These are phyloP conservation scores for Castanea crenata DNA, from an alignment of 306 rosid species.

Conservation along the genomic window DNA sequence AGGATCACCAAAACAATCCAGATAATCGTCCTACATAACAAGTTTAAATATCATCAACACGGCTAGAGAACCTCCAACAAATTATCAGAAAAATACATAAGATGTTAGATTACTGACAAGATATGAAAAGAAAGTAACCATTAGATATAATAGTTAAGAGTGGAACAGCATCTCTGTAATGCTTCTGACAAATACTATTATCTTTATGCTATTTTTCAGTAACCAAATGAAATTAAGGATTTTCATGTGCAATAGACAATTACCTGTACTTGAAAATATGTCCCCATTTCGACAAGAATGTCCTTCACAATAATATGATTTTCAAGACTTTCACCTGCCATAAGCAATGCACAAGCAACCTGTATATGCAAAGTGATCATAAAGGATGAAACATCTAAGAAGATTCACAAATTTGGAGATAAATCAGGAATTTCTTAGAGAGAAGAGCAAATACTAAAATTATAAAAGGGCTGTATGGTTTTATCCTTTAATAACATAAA, in stretches of 20 bases:
- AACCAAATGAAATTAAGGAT: neutral
- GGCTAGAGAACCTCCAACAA: neutral
- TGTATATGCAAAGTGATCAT: conserved; percentile 12
- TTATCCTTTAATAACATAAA: neutral
- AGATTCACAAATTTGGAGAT: neutral
- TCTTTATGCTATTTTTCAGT: neutral
- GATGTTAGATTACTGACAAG: neutral
- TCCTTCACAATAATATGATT: conserved; percentile 47
- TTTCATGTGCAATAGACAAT: neutral
- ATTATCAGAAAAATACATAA: neutral
- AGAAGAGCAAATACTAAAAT: neutral
- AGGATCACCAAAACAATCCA: conserved; percentile 92
- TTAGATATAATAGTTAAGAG: neutral
- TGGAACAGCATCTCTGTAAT: too few species aligned
- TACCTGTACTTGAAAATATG: conserved; percentile 70
- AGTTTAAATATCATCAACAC: conserved; percentile 2
- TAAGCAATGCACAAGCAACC: conserved; percentile 65
- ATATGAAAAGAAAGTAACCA: neutral
- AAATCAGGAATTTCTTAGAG: neutral
- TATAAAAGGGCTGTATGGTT: neutral
- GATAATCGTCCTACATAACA: conserved; percentile 72
- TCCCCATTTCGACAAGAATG: conserved; percentile 63
- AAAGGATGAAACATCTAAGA: neutral
- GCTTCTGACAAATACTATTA: neutral
- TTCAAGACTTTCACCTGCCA: conserved; percentile 53